Evolutionary conservation across 148 eudicot genomes (phyloP), one percentile per base, ranked within the genome.

Genomic region (Heliamphora exappendiculata): DNA sequence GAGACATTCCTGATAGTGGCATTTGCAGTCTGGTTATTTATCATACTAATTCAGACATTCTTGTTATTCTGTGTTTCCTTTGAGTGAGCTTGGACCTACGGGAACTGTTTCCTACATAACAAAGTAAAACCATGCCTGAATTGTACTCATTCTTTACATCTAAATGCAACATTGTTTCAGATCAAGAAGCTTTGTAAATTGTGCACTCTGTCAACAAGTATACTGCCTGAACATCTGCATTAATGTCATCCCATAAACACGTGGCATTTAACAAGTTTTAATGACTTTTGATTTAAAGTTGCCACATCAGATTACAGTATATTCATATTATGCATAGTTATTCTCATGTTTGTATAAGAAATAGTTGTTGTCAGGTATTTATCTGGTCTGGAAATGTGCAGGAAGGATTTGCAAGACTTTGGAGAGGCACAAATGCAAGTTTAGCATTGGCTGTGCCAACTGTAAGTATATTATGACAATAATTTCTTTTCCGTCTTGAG

Each of bases 381-480:
- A 78, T 78, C 74, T 31, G 82, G 80, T 78, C 33, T 81, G 78
- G 0, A 33, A 69, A 78, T 84, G 75, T 91, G 86, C 88, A 93
- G 98, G 98, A 94, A 85, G 98, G 98, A 75, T 72, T 90, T 53
- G 65, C 88, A 54, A 85, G 87, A 81, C 81, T 94, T 59, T 94
- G 98, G 98, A 94, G 98, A 82, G 98, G 98, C 72, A 94, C 98
- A 70, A 89, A 81, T 89, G 98, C 95, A 58, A 91, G 98, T 79
- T 80, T 94, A 85, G 92, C 95, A 33, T 80, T 94, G 83, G 94
- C 98, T 51, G 80, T 94, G 49, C 98, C 98, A 36, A 84, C 91
- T 57, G 98, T 94, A 85, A 89, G 97, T 76, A 14, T 77, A 37
- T 73, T 36, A 5, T 51, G 76, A 45, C 60, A 5, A 49, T 26